Evolutionary conservation across 2,329 filamentous ascomycete species (phyloP), one percentile per base, ranked within the genome.

Genomic region (Tolypocladium tropicale): DNA sequence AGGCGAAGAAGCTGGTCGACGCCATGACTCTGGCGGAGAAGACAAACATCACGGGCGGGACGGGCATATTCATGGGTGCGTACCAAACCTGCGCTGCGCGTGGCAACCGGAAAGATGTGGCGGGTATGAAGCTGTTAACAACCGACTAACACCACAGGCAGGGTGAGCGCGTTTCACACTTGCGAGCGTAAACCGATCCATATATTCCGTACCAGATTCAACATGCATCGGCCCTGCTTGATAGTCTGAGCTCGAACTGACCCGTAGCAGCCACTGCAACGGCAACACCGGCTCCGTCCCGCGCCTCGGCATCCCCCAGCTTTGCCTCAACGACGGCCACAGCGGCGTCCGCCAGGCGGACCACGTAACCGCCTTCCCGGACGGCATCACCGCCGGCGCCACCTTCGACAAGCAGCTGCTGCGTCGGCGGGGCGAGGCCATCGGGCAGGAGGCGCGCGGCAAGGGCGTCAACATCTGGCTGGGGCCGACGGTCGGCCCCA

Each of bases 1-100:
- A 88, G 64, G 89, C 89, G 1, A 78, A 83, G 56, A 70, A 75
- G 4, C 69, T 92, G 16, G 88, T 93, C 18, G 80, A 82, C 54
- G 80, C 83, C 52, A 89, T 93, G 88, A 92, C 88, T 0, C 70
- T 93, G 56, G 88, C 87, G 2, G 89, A 92, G 68, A 93, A 92
- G 72, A 85, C 86, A 4, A 92, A 91, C 65, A 78, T 91, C 53
- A 90, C 87, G 0, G 81, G 81, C 1, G 88, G 88, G 4, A 85
- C 80, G 1, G 88, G 88, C 1, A 78, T 85, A 46, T 86, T 78
- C 60, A 91, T 90, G 88, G 87, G 80, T 75, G 65, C 61, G 65
- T 62, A 18, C 34, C 6, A 9, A 25, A 18, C 16, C n/a, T 6
- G 5, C 3, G 11, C 6, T 18, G 34, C 34, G 2, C n/a, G 23